phyloP scores from a whole-genome alignment of 2,329 filamentous ascomycete species.

The Trichoderma simmonsii region DNA sequence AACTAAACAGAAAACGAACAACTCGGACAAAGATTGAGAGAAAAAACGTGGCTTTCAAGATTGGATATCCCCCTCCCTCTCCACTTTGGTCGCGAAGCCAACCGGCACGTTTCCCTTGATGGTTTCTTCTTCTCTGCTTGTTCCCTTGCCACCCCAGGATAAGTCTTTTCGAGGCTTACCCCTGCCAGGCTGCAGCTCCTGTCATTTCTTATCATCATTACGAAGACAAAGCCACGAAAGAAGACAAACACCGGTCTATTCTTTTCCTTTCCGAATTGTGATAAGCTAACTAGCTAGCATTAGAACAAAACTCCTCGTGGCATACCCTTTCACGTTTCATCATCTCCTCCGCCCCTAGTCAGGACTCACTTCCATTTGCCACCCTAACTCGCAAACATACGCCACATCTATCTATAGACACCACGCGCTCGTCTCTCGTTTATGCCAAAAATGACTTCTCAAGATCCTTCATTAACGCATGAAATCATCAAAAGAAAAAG shows the following conservation, averaged over 20 bases:
- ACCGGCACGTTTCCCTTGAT: slow-evolving; percentile 8
- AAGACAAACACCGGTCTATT: neutral
- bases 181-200: neutral
- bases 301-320: neutral
- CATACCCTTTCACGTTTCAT: neutral
- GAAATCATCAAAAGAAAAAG: neutral
- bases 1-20: neutral
- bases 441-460: neutral
- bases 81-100: neutral
- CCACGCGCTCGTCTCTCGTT: neutral
- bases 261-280: neutral
- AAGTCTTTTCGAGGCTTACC: neutral
- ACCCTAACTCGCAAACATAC: neutral
- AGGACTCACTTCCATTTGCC: neutral
- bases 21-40: neutral
- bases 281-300: neutral
- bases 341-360: neutral
- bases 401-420: neutral
- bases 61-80: neutral
- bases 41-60: slow-evolving; percentile 3
- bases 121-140: neutral
- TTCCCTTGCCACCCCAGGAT: neutral
- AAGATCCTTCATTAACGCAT: neutral
- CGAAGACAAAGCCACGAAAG: neutral
- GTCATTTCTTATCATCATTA: neutral